Conservation (phyloP, 495 filamentous ascomycete genomes). For the Neurospora terricola region DNA sequence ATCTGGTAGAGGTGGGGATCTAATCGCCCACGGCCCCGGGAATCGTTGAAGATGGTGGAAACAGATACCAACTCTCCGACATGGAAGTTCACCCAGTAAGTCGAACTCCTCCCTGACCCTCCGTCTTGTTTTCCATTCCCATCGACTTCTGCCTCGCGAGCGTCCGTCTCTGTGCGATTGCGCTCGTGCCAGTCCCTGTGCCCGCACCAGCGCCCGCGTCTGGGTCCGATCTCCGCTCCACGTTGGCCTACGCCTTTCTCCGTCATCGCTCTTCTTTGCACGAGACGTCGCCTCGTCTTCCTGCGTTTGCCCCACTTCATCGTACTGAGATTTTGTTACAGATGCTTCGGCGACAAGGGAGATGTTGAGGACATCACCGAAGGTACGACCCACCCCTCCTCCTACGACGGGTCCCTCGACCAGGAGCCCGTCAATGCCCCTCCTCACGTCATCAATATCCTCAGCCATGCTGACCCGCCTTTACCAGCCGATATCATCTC, state of each 20-base stretch:
- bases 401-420: background rate
- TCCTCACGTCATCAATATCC: background rate
- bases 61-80: constrained; percentile 86
- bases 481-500: constrained; percentile 92
- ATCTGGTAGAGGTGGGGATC: constrained; percentile 17
- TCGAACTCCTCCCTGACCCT: constrained; percentile 18
- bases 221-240: background rate
- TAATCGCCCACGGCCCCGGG: constrained; percentile 10
- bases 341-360: constrained; percentile 99
- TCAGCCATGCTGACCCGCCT: constrained; percentile 16
- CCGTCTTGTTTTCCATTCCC: background rate
- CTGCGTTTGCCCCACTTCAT: constrained; percentile 5
- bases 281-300: background rate
- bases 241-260: background rate
- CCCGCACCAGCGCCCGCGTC: background rate
- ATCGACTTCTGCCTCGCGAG: background rate
- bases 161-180: background rate
- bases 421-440: background rate
- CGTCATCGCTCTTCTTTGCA: background rate
- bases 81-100: constrained; percentile 99
- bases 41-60: constrained; percentile 77
- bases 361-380: constrained; percentile 99
- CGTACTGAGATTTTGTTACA: constrained; percentile 26
- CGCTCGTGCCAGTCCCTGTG: background rate
- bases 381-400: constrained; percentile 47